Conservation (phyloP, 768 basidiomycete species). For the Saitozyma podzolica region DNA sequence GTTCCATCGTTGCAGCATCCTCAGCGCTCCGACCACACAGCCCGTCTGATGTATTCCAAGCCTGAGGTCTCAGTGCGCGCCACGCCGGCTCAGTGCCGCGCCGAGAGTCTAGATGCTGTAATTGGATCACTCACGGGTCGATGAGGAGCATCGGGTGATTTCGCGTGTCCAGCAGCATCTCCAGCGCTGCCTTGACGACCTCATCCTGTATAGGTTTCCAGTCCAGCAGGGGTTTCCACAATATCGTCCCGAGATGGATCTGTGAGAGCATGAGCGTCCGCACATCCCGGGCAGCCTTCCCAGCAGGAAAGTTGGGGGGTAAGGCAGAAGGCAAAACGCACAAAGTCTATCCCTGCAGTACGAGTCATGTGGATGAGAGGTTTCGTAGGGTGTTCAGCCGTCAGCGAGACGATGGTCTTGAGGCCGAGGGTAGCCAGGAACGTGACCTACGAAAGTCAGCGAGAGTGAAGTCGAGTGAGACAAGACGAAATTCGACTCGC, state of each 20-base stretch:
- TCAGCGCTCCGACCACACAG: conserved; percentile 41
- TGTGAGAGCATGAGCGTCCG: conserved; percentile 8
- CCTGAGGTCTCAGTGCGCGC: conserved; percentile 14
- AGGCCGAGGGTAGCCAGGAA: conserved; percentile 38
- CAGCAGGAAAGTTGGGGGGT: not conserved
- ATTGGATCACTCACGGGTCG: conserved; percentile 37
- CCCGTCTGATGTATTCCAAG: conserved; percentile 49
- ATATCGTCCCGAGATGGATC: conserved; percentile 43
- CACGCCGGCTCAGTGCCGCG: not conserved
- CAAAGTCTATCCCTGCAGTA: conserved; percentile 40
- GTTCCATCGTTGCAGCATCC: conserved; percentile 48
- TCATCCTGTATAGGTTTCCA: conserved; percentile 50
- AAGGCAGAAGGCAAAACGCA: conserved; percentile 20
- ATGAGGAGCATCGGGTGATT: conserved; percentile 40
- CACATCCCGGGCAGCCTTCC: no score
- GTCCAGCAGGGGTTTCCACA: conserved; percentile 36
- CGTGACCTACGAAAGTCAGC: conserved; percentile 29
- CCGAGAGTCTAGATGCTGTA: not conserved
- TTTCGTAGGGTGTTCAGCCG: conserved; percentile 47
- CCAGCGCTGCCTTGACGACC: conserved; percentile 43
- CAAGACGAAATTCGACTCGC: conserved; percentile 16
- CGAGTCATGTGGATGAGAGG: conserved; percentile 31
- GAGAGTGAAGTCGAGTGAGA: no score
- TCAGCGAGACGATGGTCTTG: conserved; percentile 45
- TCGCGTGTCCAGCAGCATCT: conserved; percentile 38